Conservation (phyloP, 805 yeast genomes). For the Candida anglica region DNA sequence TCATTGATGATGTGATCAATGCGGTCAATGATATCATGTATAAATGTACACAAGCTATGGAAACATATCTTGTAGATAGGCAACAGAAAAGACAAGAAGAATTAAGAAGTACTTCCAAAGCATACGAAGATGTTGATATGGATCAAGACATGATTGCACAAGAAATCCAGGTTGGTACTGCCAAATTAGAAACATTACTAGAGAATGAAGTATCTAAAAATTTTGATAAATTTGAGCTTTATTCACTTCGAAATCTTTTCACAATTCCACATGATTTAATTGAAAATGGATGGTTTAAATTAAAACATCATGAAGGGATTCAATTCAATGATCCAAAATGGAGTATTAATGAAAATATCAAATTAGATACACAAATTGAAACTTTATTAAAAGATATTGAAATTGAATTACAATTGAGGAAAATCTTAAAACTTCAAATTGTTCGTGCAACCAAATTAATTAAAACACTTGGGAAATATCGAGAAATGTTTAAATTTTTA, state of each 20-base stretch:
- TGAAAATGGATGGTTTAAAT: constrained; percentile 59
- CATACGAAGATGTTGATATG: constrained; percentile 9
- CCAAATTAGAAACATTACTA: constrained; percentile 69
- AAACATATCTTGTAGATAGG: constrained; percentile 49
- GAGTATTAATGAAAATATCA: constrained; percentile 3
- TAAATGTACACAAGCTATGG: constrained; percentile 77
- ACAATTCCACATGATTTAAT: constrained; percentile 64
- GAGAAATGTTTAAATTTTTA: constrained; percentile 24
- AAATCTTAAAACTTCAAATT: constrained; percentile 35
- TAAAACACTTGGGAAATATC: constrained; percentile 26
- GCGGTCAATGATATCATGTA: constrained; percentile 82
- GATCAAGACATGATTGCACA: constrained; percentile 10
- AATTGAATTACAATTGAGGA: constrained; percentile 41
- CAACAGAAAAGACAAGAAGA: constrained; percentile 21
- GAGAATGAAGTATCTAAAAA: constrained; percentile 75
- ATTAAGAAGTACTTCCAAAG: constrained; percentile 8
- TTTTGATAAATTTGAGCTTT: constrained; percentile 83
- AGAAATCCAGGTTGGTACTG: constrained; percentile 76
- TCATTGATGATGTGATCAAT: constrained; percentile 84
- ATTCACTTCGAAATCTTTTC: constrained; percentile 72
- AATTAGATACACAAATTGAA: constrained; percentile 26
- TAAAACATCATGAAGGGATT: constrained; percentile 66
- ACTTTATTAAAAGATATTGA: constrained; percentile 35
- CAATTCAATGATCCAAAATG: constrained; percentile 11
- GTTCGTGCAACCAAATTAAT: constrained; percentile 34